Percentiles rank a stretch among this genome's conserved stretches.
phyloP scores from a whole-genome alignment of 1,284 basidiomycete genomes.

The Ceratobasidium sp. region DNA sequence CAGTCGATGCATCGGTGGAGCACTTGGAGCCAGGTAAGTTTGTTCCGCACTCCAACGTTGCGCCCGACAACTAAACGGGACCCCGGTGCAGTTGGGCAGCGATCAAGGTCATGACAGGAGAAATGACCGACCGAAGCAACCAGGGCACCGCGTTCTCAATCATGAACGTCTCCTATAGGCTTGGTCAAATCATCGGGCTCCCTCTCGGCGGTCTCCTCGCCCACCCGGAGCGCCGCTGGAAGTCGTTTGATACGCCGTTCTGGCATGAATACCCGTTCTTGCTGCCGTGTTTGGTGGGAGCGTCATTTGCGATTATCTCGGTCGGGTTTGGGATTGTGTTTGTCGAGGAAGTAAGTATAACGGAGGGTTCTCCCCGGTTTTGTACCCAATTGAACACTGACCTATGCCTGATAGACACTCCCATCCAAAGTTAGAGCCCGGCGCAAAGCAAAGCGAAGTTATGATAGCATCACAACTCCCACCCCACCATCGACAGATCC shows the following conservation, averaged over 20 bases:
- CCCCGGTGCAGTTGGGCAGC: constrained; percentile 21
- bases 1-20: constrained; percentile 45
- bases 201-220: constrained; percentile 37
- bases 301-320: constrained; percentile 34
- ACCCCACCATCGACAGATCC: background rate
- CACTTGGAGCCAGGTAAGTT: constrained; percentile 31
- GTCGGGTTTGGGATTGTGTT: constrained; percentile 44
- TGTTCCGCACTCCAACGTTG: background rate
- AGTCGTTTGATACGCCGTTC: constrained; percentile 30
- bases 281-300: constrained; percentile 45
- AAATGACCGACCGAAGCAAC: constrained; percentile 37
- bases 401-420: constrained; percentile 8
- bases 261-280: constrained; percentile 44
- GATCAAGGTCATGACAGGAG: constrained; percentile 35
- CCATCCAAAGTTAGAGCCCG: constrained; percentile 28
- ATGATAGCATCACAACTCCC: constrained; percentile 23
- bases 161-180: constrained; percentile 31
- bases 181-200: constrained; percentile 35
- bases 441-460: constrained; percentile 14
- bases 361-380: background rate
- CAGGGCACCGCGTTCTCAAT: constrained; percentile 23
- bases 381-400: constrained; percentile 2
- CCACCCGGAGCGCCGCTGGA: constrained; percentile 44
- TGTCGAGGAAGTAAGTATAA: constrained; percentile 46
- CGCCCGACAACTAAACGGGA: constrained; percentile 2